A percentile compares a stretch with the other conserved stretches of the same genome.
These are phyloP conservation scores for Mallotus japonicus DNA, from an alignment of 441 rosid species.

Conservation along the genomic window DNA sequence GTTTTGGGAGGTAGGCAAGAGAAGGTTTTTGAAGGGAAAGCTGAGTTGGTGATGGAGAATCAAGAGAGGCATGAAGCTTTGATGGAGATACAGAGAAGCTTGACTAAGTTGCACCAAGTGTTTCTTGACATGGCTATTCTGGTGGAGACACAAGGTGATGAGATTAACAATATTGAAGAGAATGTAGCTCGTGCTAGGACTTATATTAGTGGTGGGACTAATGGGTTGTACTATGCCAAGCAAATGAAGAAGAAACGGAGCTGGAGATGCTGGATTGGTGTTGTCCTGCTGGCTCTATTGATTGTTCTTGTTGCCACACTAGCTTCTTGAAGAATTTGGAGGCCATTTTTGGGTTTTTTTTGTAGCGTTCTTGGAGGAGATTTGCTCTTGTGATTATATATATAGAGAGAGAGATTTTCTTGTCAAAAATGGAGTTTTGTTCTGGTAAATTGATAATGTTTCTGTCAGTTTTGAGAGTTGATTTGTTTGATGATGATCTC, in stretches of 20 bases:
- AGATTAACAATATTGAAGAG: slow-evolving; percentile 32
- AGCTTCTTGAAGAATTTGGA: slow-evolving; percentile 18
- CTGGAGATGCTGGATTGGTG: slow-evolving; percentile 32
- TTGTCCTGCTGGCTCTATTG: slow-evolving; percentile 23
- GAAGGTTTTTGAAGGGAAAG: slow-evolving; percentile 31
- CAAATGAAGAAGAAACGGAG: slow-evolving; percentile 28
- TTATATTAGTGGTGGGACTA: slow-evolving; percentile 31
- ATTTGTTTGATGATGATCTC: background rate
- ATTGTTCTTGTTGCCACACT: slow-evolving; percentile 23
- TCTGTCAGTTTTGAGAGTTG: slow-evolving; percentile 5
- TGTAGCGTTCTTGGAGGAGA: background rate
- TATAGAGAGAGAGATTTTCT: background rate
- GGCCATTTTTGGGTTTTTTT: background rate
- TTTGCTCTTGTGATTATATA: background rate
- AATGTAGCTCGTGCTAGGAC: slow-evolving; percentile 24
- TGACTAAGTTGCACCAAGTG: slow-evolving; percentile 43
- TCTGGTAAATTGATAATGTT: background rate
- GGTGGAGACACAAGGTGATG: slow-evolving; percentile 44
- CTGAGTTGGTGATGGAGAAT: slow-evolving; percentile 29
- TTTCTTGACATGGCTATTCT: slow-evolving; percentile 51
- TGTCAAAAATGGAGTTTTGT: background rate
- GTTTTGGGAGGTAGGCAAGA: slow-evolving; percentile 25
- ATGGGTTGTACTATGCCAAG: slow-evolving; percentile 28
- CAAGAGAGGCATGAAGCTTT: slow-evolving; percentile 37
- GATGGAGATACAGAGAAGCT: slow-evolving; percentile 42